Conservation (phyloP, 371 early-diverging fungal genomes). For the Vavraia culicis region DNA sequence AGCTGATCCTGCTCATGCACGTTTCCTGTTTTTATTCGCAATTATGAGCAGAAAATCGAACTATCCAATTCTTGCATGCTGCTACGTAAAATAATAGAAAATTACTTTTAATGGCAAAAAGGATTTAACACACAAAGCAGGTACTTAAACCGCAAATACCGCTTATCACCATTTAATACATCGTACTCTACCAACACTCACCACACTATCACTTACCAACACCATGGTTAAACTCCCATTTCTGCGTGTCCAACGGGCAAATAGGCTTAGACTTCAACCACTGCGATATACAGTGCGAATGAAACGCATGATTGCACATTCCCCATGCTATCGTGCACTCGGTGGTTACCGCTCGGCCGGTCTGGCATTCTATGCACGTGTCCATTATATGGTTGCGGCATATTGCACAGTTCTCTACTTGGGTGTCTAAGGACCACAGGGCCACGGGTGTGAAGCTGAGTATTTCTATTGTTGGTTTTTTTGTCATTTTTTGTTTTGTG, state of each 20-base stretch:
- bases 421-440: constrained; percentile 56
- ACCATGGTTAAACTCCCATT: constrained; percentile 59
- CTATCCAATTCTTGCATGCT: too few relatives aligned
- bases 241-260: constrained; percentile 92
- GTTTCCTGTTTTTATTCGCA: too few relatives aligned
- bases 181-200: too few relatives aligned
- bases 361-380: constrained; percentile 54
- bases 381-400: constrained; percentile 99
- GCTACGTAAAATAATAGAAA: too few relatives aligned
- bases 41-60: too few relatives aligned
- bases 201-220: background rate
- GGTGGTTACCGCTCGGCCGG: constrained; percentile 60
- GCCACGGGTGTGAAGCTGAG: constrained; percentile 38
- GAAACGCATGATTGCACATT: constrained; percentile 94
- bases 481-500: constrained; percentile 1
- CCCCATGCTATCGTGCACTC: constrained; percentile 97
- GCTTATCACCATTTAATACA: too few relatives aligned
- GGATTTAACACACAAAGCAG: too few relatives aligned
- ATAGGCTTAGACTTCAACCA: constrained; percentile 92
- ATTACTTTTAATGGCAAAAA: too few relatives aligned
- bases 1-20: too few relatives aligned
- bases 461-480: constrained; percentile 29
- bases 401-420: constrained; percentile 94
- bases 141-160: too few relatives aligned
- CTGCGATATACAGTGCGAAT: constrained; percentile 89